A percentile compares a stretch with the other conserved stretches of the same genome.
These are phyloP conservation scores for Kregervanrija pseudodelftensis DNA, from an alignment of 805 yeast species.

Conservation along the genomic window DNA sequence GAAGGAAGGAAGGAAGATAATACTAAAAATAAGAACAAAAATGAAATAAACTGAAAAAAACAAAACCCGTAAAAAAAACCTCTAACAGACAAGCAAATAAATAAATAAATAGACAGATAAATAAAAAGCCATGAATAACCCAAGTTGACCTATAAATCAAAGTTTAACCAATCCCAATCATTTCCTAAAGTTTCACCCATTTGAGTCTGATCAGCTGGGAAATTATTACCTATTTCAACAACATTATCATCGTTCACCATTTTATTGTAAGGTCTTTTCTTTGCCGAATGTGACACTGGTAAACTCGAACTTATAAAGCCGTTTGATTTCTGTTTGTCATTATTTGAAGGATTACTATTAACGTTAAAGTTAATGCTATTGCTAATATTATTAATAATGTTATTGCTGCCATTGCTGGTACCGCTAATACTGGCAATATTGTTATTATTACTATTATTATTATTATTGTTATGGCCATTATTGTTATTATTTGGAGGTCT, in stretches of 20 bases:
- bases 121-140: no score
- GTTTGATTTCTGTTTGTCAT: constrained; percentile 1
- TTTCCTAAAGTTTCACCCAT: constrained; percentile 28
- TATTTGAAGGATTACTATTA: neutral
- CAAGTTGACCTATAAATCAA: constrained; percentile 12
- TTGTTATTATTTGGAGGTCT: constrained; percentile 17
- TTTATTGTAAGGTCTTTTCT: constrained; percentile 5
- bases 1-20: no score
- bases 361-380: constrained; percentile 1
- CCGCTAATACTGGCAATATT: neutral
- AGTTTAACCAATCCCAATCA: constrained; percentile 33
- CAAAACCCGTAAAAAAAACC: neutral
- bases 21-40: no score
- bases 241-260: constrained; percentile 4
- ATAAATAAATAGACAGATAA: no score
- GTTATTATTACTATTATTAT: neutral
- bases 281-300: neutral
- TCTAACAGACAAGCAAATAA: neutral
- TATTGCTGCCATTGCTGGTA: neutral
- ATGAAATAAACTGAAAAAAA: no score
- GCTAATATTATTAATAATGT: neutral
- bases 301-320: neutral
- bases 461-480: neutral
- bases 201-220: constrained; percentile 18
- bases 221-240: constrained; percentile 10